phyloP scores from a whole-genome alignment of 768 basidiomycete species.

The Cyclocybe aegerita region DNA sequence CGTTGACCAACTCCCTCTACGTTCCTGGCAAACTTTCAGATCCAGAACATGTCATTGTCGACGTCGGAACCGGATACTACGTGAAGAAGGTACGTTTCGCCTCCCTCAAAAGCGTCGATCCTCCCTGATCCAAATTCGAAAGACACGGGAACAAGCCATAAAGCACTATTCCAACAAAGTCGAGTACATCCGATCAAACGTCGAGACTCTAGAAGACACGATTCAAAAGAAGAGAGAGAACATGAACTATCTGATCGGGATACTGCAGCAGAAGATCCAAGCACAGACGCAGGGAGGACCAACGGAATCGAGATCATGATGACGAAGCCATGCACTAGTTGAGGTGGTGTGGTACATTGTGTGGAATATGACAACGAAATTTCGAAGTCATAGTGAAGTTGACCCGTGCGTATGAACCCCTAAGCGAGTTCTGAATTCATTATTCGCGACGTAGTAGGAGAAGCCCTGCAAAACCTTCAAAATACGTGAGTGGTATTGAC shows the following conservation, averaged over 20 bases:
- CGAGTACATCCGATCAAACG: conserved; percentile 77
- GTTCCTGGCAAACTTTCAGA: conserved; percentile 89
- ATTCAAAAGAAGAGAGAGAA: conserved; percentile 92
- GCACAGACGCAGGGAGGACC: conserved; percentile 27
- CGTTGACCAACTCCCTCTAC: conserved; percentile 92
- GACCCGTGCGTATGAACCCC: too few species aligned
- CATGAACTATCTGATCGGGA: conserved; percentile 67
- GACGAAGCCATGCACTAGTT: not conserved
- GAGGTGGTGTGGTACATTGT: not conserved
- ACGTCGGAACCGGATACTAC: conserved; percentile 96
- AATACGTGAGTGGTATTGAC: too few species aligned
- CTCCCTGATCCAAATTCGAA: not conserved
- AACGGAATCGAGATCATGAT: conserved; percentile 10
- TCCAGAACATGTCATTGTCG: conserved; percentile 85
- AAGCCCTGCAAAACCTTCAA: too few species aligned
- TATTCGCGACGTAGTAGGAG: too few species aligned
- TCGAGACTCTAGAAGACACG: conserved; percentile 85
- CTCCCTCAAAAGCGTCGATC: not conserved
- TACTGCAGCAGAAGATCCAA: conserved; percentile 66
- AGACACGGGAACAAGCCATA: conserved; percentile 81
- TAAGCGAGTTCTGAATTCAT: too few species aligned
- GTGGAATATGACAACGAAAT: not conserved
- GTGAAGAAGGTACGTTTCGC: conserved; percentile 76
- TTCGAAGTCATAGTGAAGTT: too few species aligned
- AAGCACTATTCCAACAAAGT: conserved; percentile 83